phyloP scores from a whole-genome alignment of 2,329 filamentous ascomycete genomes.

The Ascochyta lentis region DNA sequence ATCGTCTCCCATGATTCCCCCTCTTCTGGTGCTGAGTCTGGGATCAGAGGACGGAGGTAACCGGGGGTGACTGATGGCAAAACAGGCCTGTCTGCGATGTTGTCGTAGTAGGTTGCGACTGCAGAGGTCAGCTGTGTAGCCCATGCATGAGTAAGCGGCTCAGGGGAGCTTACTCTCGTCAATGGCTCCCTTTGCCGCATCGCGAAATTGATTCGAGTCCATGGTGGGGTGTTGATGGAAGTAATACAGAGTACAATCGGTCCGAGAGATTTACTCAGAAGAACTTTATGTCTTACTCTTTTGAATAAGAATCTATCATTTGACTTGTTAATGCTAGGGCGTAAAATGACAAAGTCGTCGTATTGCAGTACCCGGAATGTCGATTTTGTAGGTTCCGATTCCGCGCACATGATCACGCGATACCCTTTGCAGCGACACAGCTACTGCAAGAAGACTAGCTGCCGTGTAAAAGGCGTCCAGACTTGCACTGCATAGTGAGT shows the following conservation, averaged over 20 bases:
- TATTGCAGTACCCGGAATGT: not conserved
- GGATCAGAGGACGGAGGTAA: slow-evolving; percentile 82
- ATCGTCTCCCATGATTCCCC: slow-evolving; percentile 80
- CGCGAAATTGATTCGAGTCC: slow-evolving; percentile 79
- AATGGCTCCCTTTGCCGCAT: slow-evolving; percentile 77
- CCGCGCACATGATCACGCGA: slow-evolving; percentile 8
- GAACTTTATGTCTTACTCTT: not conserved
- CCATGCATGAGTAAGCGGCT: not conserved
- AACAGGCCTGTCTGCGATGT: slow-evolving; percentile 72
- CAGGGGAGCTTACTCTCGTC: slow-evolving; percentile 71
- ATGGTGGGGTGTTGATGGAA: slow-evolving; percentile 56
- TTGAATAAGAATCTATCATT: no score
- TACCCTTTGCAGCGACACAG: not conserved
- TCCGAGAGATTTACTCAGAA: not conserved
- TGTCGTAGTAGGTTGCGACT: slow-evolving; percentile 88
- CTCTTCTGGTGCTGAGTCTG: slow-evolving; percentile 66
- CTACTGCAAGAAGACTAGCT: no score
- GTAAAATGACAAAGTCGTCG: not conserved
- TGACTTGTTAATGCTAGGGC: slow-evolving; percentile 2
- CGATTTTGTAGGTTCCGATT: slow-evolving; percentile 4
- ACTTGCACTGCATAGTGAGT: no score
- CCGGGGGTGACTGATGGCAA: slow-evolving; percentile 81
- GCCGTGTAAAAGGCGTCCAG: no score
- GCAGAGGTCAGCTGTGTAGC: slow-evolving; percentile 9
- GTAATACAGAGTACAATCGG: not conserved